A percentile compares a stretch with the other conserved stretches of the same genome.
Conservation (phyloP, 441 rosid genomes). For the Breynia disticha region DNA sequence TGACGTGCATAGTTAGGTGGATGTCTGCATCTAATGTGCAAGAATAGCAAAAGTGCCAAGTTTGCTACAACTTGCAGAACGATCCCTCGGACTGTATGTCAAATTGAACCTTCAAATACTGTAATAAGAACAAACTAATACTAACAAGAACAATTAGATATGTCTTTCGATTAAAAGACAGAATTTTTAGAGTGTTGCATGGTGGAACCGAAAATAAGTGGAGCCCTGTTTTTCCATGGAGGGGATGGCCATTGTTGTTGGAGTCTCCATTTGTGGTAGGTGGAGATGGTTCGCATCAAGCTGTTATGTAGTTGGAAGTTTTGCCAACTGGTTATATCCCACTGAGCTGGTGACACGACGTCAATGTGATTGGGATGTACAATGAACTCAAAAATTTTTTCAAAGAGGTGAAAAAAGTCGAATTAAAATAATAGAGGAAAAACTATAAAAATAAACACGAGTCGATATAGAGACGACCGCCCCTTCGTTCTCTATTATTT, state of each 20-base stretch:
- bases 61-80: conserved; percentile 1
- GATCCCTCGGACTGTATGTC: not conserved
- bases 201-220: too few species aligned
- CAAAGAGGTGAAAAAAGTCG: too few species aligned
- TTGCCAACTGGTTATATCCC: conserved; percentile 16
- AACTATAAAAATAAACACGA: too few species aligned
- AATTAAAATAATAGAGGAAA: too few species aligned
- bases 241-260: not conserved
- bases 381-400: too few species aligned
- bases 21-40: conserved; percentile 8
- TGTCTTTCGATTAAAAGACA: not conserved
- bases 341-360: conserved; percentile 9
- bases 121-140: conserved; percentile 6
- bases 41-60: not conserved
- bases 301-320: conserved; percentile 17
- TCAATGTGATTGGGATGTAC: conserved; percentile 17
- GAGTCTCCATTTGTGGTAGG: not conserved
- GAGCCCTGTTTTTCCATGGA: too few species aligned
- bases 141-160: not conserved
- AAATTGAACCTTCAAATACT: conserved; percentile 8
- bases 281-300: conserved; percentile 9
- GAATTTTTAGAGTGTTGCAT: too few species aligned
- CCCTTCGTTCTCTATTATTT: too few species aligned
- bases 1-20: conserved; percentile 12
- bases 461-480: too few species aligned